Conservation (phyloP, 257 asterid species). For the Solanum etuberosum region DNA sequence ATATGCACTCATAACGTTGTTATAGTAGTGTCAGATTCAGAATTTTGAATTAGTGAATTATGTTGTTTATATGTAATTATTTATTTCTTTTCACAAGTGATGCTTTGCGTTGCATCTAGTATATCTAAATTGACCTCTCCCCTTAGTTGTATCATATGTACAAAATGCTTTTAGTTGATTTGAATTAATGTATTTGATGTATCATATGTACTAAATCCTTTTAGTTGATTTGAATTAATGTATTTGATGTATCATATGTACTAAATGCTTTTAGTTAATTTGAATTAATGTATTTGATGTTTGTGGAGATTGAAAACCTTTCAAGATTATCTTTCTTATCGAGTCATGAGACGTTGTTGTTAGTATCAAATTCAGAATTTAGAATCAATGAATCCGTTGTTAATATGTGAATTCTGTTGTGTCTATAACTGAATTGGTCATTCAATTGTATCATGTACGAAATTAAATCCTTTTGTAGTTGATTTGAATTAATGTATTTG, state of each 20-base stretch:
- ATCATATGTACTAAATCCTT: not conserved
- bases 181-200: not conserved
- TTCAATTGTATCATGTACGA: not conserved
- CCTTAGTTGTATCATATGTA: not conserved
- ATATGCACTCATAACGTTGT: not conserved
- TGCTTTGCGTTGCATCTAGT: not conserved
- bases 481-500: not conserved
- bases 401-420: not conserved
- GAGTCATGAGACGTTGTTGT: not conserved
- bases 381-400: too few relatives aligned
- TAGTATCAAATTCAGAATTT: too few relatives aligned
- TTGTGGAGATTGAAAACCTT: not conserved
- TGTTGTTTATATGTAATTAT: not conserved
- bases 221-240: not conserved
- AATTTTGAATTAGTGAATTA: fast-evolving
- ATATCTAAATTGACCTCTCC: not conserved
- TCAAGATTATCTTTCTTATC: not conserved
- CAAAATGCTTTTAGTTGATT: not conserved
- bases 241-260: not conserved
- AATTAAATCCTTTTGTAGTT: not conserved
- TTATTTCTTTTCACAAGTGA: not conserved
- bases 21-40: not conserved
- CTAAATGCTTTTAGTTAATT: not conserved
- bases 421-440: not conserved
- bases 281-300: not conserved